Conservation (phyloP, 1,284 basidiomycete genomes). For the Apiotrichum sp. region DNA sequence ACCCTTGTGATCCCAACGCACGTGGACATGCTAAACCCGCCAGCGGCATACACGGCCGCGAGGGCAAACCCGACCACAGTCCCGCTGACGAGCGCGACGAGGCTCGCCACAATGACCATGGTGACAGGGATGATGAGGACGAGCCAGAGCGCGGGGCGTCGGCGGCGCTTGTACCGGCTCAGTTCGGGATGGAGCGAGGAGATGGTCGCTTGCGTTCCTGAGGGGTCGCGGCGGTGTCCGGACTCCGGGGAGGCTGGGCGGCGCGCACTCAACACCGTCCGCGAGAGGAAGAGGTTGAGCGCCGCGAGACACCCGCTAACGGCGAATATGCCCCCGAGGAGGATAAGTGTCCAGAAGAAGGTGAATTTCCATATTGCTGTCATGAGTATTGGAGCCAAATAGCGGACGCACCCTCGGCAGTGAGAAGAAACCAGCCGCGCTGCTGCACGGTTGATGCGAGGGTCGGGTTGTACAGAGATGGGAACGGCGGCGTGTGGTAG, state of each 20-base stretch:
- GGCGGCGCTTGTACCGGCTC: conserved; percentile 9
- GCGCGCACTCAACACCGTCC: not conserved
- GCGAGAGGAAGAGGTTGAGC: conserved; percentile 61
- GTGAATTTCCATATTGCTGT: conserved; percentile 75
- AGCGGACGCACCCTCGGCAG: conserved; percentile 41
- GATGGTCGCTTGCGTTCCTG: not conserved
- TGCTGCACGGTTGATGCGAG: conserved; percentile 37
- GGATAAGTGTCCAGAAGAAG: conserved; percentile 73
- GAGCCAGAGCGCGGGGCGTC: conserved; percentile 36
- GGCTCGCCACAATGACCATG: conserved; percentile 50
- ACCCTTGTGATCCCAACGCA: conserved; percentile 46
- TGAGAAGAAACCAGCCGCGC: conserved; percentile 43
- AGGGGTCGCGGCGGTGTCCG: too few species aligned
- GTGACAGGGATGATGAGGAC: conserved; percentile 31
- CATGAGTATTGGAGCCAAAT: not conserved
- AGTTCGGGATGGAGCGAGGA: not conserved
- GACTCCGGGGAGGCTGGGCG: too few species aligned
- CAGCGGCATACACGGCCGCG: conserved; percentile 63
- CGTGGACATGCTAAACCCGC: conserved; percentile 71
- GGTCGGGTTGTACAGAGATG: conserved; percentile 52
- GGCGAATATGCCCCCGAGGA: conserved; percentile 65
- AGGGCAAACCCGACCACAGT: conserved; percentile 66
- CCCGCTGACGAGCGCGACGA: conserved; percentile 62
- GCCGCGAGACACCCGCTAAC: conserved; percentile 62
- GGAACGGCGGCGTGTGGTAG: conserved; percentile 47